Base-by-base conservation (phyloP, 2,329 filamentous ascomycete genomes). In the Claviceps cyperi region DNA sequence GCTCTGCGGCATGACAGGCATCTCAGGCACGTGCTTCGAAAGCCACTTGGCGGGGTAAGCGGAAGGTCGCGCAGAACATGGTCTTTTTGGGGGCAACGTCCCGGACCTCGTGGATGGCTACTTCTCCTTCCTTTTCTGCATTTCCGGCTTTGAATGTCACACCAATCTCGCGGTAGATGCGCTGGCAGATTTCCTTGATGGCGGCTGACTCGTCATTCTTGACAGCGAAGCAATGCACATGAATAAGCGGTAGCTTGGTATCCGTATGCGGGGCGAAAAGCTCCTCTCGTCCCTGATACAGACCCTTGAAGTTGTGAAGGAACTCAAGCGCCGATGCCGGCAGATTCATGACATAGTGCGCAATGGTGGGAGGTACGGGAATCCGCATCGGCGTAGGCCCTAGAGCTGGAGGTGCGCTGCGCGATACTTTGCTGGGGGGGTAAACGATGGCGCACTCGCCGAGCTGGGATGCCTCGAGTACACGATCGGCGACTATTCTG, bases 311-410 rank as follows among this genome's bases (percentile, higher is more conserved):
- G 58, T 68, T 66, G 50, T 73, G 71, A 21, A 96, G 74, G 63
- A 98, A 98, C 52, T 85, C 82, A 53, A 92, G 83, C 1, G 92
- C 91, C 1, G 81, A 85, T 1, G 90, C 92, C 0, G 92, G 92
- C 15, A 98, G 82, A 67, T 98, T 98, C 87, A 98, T 96, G 56
- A 97, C 85, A 64, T 90, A 98, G 70, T 97, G 92, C n/a, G 81
- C 77, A 63, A 97, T 86, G 38, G 83, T 82, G 2, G 75, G 75
- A 2, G 91, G 91, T 44, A 89, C 73, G 11, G 72, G 69, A 28
- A 80, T 62, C 53, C 59, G 66, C 55, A 59, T 58, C 22, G 65
- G 64, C 49, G 64, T 59, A 4, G 68, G 68, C 3, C 62, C 62
- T 14, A 65, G 62, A 19, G 61, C 60, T 15, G 65, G 61, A 40